Base-by-base conservation (phyloP, 352 stramenopile species). In the Pythium periplocum region DNA sequence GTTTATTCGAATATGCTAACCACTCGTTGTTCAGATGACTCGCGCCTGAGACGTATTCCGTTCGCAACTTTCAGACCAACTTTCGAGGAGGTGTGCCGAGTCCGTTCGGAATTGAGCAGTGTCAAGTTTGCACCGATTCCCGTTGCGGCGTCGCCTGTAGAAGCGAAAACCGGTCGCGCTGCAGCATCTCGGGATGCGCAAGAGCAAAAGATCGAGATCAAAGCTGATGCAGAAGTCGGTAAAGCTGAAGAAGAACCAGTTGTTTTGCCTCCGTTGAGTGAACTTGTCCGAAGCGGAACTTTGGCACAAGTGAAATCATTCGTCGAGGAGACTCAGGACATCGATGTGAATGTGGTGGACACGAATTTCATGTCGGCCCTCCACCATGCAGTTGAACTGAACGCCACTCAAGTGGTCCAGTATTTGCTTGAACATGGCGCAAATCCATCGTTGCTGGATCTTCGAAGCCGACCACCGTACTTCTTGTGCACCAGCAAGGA, bases 401-500 rank as follows among this genome's bases (percentile, higher is more conserved):
- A 83, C 26, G 60, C 65, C 17, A 54, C 64, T 36, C 53, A 59
- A 8, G 73, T 78, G n/a, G 77, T 83, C 35, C 67, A 78, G 34
- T 78, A 90, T 31, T 55, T 98, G 9, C 58, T 98, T 7, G 64
- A 94, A 4, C 72, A 83, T 42, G 78, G 83, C 17, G 92, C 92
- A 17, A 85, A 97, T 59, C 92, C 92, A 31, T 86, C 75, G 35
- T 58, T 84, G 8, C 42, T 96, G 26, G 94, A 98, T 47, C 57
- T 87, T 37, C 82, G 83, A 36, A 75, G 68, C 33, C 78, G 94
- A 11, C 71, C 82, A 11, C 80, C 94, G 4, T 98, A 98, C 59
- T 97, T 95, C 46, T 36, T 98, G 4, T 95, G 91, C 48, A 62
- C 51, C 6, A 70, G 79, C 5, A 97, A 98, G 51, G 92, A 96